A percentile compares a stretch with the other conserved stretches of the same genome.
These are phyloP conservation scores for Dianthus caryophyllus DNA, from an alignment of 148 eudicot species.

Conservation along the genomic window DNA sequence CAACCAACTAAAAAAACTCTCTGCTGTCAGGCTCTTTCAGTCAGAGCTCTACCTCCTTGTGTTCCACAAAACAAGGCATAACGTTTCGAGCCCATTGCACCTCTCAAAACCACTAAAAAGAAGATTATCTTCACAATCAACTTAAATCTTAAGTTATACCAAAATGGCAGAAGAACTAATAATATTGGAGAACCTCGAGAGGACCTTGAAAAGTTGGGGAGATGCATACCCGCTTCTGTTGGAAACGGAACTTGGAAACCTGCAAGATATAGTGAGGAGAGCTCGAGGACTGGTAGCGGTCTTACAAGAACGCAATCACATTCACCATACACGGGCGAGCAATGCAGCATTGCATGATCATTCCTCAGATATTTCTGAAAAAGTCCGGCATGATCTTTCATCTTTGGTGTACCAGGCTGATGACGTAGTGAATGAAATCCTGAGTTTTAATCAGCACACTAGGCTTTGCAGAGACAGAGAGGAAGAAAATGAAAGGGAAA, in stretches of 20 bases:
- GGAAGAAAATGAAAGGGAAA: background rate
- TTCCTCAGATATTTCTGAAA: background rate
- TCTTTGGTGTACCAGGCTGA: background rate
- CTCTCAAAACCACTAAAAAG: background rate
- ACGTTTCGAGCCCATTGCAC: background rate
- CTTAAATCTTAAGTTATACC: background rate
- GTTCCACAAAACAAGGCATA: slow-evolving; percentile 2
- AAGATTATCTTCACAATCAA: background rate
- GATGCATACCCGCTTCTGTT: background rate
- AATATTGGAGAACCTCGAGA: background rate
- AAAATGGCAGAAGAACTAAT: slow-evolving; percentile 11
- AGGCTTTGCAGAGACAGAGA: background rate
- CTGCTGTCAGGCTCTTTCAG: background rate
- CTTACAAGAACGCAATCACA: background rate
- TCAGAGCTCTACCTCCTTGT: background rate
- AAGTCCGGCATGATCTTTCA: background rate
- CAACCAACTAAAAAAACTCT: background rate
- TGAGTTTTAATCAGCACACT: background rate
- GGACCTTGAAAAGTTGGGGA: background rate
- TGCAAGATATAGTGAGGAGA: background rate
- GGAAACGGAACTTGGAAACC: background rate
- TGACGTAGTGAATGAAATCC: slow-evolving; percentile 5
- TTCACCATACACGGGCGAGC: background rate
- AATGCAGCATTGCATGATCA: background rate
- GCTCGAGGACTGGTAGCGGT: background rate